Base-by-base conservation (phyloP, 116 monocot genomes). In the Cymodocea nodosa region DNA sequence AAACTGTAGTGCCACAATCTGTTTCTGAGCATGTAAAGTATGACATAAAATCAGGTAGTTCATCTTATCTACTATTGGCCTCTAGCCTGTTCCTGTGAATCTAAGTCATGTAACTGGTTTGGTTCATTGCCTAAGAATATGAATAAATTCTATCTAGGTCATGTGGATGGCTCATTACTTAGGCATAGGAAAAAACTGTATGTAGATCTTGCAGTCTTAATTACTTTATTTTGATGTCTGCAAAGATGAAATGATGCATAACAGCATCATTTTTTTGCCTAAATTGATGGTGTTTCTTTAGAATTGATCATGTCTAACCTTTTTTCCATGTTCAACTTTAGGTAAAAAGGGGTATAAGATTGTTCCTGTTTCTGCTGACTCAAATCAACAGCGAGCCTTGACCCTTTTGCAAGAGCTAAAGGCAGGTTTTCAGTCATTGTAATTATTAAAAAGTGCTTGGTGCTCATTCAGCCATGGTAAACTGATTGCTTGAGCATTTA, bases 301-400 rank as follows among this genome's bases (percentile, higher is more conserved):
- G 44, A 44, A 44, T 44, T 10, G 44, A 44, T 44, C 12, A 44
- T 44, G 51, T 20, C 16, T 34, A 17, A 52, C 10, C 64, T 73
- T 18, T 19, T 50, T 36, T 20, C 56, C 35, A 56, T 44, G 44
- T 10, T 44, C 56, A 59, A 77, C 36, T 62, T 55, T 25, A 62
- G 78, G 69, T 39, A 69, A 57, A 71, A 77, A 68, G 60, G 85
- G 72, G 65, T 70, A 50, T 50, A 67, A 79, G 22, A 50, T 71
- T 62, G 62, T 82, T 69, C 44, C 79, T 20, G 77, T 83, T 63
- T 67, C 78, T 66, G 68, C 78, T 78, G 94, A 94, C 80, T 50
- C 83, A 22, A 64, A 68, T 34, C 94, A 94, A 67, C 73, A 81
- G 56, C 80, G 86, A 73, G 89, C 94, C 68, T 23, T 94, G 23